These are phyloP conservation scores for Boletus semigastroideus DNA, from an alignment of 1,284 basidiomycete species.

Conservation along the genomic window DNA sequence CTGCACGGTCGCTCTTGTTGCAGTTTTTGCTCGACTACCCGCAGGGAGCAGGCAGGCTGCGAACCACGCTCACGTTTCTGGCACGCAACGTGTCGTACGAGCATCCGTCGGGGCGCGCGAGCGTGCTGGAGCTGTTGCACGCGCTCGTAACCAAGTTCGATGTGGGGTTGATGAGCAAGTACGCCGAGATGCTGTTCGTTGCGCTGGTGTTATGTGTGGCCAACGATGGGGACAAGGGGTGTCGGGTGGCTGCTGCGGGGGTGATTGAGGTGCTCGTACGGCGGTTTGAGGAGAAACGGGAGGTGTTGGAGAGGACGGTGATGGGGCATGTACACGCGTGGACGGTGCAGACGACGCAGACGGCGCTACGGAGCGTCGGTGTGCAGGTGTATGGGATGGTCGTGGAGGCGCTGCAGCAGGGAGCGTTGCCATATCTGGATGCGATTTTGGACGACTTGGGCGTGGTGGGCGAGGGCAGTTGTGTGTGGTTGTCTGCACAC, in stretches of 20 bases:
- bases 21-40: conserved; percentile 98
- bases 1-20: conserved; percentile 85
- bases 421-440: conserved; percentile 48
- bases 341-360: conserved; percentile 66
- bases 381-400: conserved; percentile 82
- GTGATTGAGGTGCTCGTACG: conserved; percentile 78
- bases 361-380: conserved; percentile 68
- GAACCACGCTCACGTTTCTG: conserved; percentile 88
- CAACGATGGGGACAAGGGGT: conserved; percentile 90
- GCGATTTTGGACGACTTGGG: conserved; percentile 62
- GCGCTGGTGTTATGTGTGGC: conserved; percentile 91
- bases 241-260: conserved; percentile 83
- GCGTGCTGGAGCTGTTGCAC: conserved; percentile 88
- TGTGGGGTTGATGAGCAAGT: conserved; percentile 71
- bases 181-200: conserved; percentile 90
- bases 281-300: conserved; percentile 61
- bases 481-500: conserved; percentile 36
- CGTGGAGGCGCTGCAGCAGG: conserved; percentile 61
- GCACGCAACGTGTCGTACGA: conserved; percentile 93
- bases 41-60: conserved; percentile 89
- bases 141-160: conserved; percentile 89
- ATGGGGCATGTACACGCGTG: conserved; percentile 79
- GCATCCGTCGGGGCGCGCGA: conserved; percentile 87
- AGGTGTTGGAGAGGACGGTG: conserved; percentile 36
- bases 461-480: conserved; percentile 49